Evolutionary conservation across 83 land plant species (phyloP).

Genomic region (Picea abies): DNA sequence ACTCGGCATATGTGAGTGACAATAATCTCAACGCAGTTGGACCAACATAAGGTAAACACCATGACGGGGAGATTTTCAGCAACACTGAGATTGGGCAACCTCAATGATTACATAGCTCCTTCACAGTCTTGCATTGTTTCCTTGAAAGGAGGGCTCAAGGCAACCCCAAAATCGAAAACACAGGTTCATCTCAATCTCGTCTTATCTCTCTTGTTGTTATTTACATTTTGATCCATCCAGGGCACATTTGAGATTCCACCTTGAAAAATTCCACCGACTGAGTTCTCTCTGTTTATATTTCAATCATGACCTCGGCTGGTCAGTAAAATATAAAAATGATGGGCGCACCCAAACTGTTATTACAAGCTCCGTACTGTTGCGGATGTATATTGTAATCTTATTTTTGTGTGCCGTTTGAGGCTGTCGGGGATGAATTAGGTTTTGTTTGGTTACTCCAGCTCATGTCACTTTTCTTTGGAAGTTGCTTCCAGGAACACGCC

Average conservation of each 20-base stretch:
- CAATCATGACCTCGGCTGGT: no score
- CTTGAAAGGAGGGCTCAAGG: constrained; percentile 46
- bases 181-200: background rate
- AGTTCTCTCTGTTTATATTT: no score
- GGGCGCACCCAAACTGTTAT: background rate
- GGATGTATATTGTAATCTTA: background rate
- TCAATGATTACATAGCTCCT: constrained; percentile 96
- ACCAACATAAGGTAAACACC: background rate
- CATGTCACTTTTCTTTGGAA: no score
- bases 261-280: background rate
- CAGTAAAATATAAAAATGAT: no score
- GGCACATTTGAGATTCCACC: constrained; percentile 11
- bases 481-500: no score
- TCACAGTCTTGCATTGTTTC: constrained; percentile 92
- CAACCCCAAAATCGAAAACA: constrained; percentile 44
- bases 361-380: background rate
- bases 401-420: no score
- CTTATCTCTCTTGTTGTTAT: background rate
- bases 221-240: background rate
- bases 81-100: constrained; percentile 75
- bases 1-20: no score
- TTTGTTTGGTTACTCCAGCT: no score
- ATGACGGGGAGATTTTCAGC: constrained; percentile 89
- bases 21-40: no score
- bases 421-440: no score